Conservation (phyloP, 306 rosid species). For the Lathyrus oleraceus region DNA sequence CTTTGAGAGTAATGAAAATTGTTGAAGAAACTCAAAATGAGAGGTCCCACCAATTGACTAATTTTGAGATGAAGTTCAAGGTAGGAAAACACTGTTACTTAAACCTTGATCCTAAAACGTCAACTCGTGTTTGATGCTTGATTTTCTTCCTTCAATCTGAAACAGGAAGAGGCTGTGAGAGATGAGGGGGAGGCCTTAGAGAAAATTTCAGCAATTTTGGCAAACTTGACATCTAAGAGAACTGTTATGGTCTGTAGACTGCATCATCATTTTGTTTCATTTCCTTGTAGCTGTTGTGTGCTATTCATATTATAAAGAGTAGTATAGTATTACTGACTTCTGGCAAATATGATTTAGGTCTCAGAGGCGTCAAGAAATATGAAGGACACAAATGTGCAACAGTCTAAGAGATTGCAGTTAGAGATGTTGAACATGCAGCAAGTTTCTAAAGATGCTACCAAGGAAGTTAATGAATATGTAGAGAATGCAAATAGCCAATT, state of each 20-base stretch:
- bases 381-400: constrained; percentile 48
- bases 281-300: constrained; percentile 2
- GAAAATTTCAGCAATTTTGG: constrained; percentile 64
- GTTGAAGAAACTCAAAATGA: constrained; percentile 65
- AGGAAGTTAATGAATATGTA: constrained; percentile 48
- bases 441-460: constrained; percentile 58
- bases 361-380: constrained; percentile 69
- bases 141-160: constrained; percentile 33
- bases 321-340: constrained; percentile 22
- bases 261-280: constrained; percentile 16
- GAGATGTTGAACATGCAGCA: constrained; percentile 64
- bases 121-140: constrained; percentile 9
- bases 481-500: constrained; percentile 52
- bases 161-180: constrained; percentile 72
- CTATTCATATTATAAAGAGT: neutral
- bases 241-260: constrained; percentile 50
- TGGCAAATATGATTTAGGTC: constrained; percentile 50
- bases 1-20: constrained; percentile 57
- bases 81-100: constrained; percentile 36
- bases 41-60: constrained; percentile 52
- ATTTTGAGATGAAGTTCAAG: constrained; percentile 80
- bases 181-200: constrained; percentile 72
- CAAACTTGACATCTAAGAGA: constrained; percentile 66
- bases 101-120: neutral
- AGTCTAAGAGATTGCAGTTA: constrained; percentile 51